Evolutionary conservation across 768 basidiomycete genomes (phyloP), one percentile per base, ranked within the genome.

Genomic region (Suillus placidus): DNA sequence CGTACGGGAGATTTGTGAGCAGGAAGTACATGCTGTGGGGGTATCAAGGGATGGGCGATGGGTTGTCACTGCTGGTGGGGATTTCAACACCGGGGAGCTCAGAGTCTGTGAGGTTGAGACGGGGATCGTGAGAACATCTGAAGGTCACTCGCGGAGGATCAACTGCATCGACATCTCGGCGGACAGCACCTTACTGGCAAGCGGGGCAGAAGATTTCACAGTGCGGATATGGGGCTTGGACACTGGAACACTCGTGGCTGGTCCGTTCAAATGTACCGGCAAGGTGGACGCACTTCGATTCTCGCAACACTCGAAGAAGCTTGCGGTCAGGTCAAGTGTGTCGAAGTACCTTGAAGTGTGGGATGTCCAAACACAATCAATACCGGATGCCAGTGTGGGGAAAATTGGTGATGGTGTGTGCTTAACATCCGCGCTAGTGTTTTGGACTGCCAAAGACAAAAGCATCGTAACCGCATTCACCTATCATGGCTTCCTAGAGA

Each of bases 311-410:
- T 55, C 32, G 9, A 55, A 34, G 32, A 55, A 55, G 1, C 18
- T 55, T 10, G 32, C n/a, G n/a, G n/a, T n/a, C n/a, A n/a, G n/a
- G n/a, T n/a, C n/a, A n/a, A n/a, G n/a, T n/a, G n/a, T n/a, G n/a
- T n/a, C n/a, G n/a, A n/a, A n/a, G n/a, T n/a, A n/a, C 32, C 32
- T 55, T 55, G 54, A 55, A 20, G 54, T 55, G 10, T 55, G 34
- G 54, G 32, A 55, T 6, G 32, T 55, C 54, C 18, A 20, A 20
- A 8, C 54, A 20, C 54, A 26, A 26, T 26, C 26, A n/a, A n/a
- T n/a, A n/a, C n/a, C n/a, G n/a, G n/a, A n/a, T n/a, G n/a, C n/a
- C n/a, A n/a, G n/a, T n/a, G n/a, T 7, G 16, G 16, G 18, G 40
- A 16, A 14, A 16, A 1, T 4, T 1, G 40, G 16, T 18, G 6